Conservation (phyloP, 2,329 filamentous ascomycete genomes). For the Grosmannia clavigera region DNA sequence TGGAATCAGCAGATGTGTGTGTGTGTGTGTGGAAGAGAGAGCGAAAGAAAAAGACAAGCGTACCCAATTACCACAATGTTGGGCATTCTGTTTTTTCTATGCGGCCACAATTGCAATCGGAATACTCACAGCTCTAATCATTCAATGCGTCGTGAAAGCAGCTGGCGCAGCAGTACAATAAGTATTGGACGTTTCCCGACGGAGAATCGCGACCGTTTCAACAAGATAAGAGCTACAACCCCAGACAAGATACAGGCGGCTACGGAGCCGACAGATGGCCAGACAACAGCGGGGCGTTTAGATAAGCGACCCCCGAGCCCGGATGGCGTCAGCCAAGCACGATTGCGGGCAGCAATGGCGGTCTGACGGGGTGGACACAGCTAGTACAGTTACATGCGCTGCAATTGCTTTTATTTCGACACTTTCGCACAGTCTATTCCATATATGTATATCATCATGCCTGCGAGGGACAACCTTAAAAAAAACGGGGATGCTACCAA, state of each 20-base stretch:
- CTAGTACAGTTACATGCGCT: not conserved
- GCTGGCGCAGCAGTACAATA: not conserved
- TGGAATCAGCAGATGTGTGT: not conserved
- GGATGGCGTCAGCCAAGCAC: not conserved
- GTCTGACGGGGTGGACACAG: not conserved
- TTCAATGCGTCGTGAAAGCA: too few relatives aligned
- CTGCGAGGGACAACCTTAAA: not conserved
- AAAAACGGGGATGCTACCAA: not conserved
- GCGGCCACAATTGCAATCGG: not conserved
- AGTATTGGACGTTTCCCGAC: not conserved
- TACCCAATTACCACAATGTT: constrained; percentile 27
- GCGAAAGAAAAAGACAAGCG: not conserved
- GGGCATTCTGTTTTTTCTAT: constrained; percentile 16
- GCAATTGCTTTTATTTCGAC: not conserved
- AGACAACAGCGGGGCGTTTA: not conserved
- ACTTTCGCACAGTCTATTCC: not conserved
- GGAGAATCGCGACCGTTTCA: not conserved
- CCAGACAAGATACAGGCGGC: not conserved
- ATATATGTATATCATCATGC: not conserved
- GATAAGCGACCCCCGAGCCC: not conserved
- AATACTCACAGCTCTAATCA: too few relatives aligned
- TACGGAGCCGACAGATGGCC: not conserved
- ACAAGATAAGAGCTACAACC: not conserved
- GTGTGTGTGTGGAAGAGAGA: too few relatives aligned
- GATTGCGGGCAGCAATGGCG: not conserved